These are phyloP conservation scores for Candida chauliodis DNA, from an alignment of 805 yeast genomes.

Conservation along the genomic window DNA sequence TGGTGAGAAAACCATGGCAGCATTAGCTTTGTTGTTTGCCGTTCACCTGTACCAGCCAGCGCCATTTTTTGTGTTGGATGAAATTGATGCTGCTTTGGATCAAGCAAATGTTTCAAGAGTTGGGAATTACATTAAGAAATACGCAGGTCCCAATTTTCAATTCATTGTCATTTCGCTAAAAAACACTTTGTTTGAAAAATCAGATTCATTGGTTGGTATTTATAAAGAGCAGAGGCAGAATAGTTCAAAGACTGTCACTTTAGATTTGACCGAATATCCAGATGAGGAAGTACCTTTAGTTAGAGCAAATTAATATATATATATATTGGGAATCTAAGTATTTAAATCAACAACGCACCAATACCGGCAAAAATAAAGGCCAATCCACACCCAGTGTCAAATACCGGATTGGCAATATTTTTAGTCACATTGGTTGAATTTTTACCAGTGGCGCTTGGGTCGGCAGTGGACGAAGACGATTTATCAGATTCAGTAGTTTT, in stretches of 20 bases:
- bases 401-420: conserved; percentile 1
- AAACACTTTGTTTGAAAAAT: conserved; percentile 78
- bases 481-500: background rate
- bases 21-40: conserved; percentile 86
- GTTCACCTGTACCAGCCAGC: conserved; percentile 88
- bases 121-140: conserved; percentile 77
- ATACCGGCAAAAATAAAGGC: conserved; percentile 8
- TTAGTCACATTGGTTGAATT: background rate
- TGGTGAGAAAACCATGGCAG: conserved; percentile 96
- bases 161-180: conserved; percentile 91
- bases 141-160: conserved; percentile 77
- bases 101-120: conserved; percentile 80
- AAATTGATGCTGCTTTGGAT: conserved; percentile 97
- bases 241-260: conserved; percentile 67
- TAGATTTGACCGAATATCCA: conserved; percentile 66
- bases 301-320: conserved; percentile 7
- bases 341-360: conserved; percentile 8
- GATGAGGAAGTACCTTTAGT: conserved; percentile 21
- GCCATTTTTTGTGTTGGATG: conserved; percentile 94
- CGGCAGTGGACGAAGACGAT: background rate
- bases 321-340: background rate
- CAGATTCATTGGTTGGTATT: conserved; percentile 90
- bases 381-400: conserved; percentile 3
- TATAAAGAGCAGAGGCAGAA: conserved; percentile 76
- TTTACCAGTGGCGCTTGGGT: background rate